These are phyloP conservation scores for Candida pseudofarinosa DNA, from an alignment of 805 yeast genomes.

Conservation along the genomic window DNA sequence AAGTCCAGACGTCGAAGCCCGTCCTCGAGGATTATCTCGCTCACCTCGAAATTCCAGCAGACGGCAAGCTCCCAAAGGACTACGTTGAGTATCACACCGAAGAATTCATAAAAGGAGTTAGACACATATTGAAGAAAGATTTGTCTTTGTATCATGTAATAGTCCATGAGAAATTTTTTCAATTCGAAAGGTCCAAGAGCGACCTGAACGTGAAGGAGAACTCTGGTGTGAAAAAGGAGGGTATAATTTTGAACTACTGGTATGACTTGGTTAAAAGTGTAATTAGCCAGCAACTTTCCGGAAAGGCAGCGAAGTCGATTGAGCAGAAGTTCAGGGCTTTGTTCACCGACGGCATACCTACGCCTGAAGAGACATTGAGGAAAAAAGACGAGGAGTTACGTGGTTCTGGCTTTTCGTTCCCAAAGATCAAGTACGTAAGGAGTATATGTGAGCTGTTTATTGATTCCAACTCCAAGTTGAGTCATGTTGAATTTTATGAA, in stretches of 20 bases:
- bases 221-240: constrained; percentile 7
- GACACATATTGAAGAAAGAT: constrained; percentile 26
- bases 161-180: constrained; percentile 23
- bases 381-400: constrained; percentile 48
- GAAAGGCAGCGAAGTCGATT: constrained; percentile 74
- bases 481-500: constrained; percentile 33
- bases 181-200: constrained; percentile 7
- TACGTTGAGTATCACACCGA: constrained; percentile 29
- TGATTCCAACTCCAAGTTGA: constrained; percentile 29
- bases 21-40: constrained; percentile 14
- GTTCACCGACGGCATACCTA: constrained; percentile 41
- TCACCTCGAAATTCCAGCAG: constrained; percentile 11
- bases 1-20: constrained; percentile 1
- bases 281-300: constrained; percentile 73
- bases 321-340: constrained; percentile 39
- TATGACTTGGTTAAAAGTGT: constrained; percentile 37
- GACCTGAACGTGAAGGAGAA: background rate
- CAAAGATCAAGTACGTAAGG: constrained; percentile 62
- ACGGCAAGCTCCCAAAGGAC: constrained; percentile 20
- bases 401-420: constrained; percentile 61
- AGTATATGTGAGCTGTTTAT: constrained; percentile 52
- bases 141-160: constrained; percentile 32
- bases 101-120: constrained; percentile 29
- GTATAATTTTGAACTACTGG: constrained; percentile 31
- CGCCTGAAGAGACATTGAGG: constrained; percentile 44